Evolutionary conservation across 768 basidiomycete genomes (phyloP), one percentile per base, ranked within the genome.

Genomic region (Sporobolomyces pararoseus): DNA sequence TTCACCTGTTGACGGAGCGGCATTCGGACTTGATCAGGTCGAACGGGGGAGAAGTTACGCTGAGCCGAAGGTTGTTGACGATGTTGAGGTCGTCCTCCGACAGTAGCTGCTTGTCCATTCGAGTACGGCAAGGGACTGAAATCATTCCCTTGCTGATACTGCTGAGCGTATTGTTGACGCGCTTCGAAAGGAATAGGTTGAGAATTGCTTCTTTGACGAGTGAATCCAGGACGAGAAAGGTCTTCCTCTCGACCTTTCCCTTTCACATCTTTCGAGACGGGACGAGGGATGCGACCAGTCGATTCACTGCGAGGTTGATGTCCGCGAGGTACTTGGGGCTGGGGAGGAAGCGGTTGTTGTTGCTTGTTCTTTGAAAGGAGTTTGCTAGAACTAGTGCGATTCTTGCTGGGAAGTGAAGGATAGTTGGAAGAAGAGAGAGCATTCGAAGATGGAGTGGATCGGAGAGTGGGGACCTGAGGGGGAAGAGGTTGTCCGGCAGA

Each of bases 11-110:
- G 62, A 44, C 68, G 63, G 35, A 25, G 32, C 37, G 66, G 72
- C 66, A 73, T 87, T 86, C 59, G 81, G 83, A 66, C 79, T 79
- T 44, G 77, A 72, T 7, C 76, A 77, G 31, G 71, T 77, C 21
- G 79, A 80, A 16, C 78, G 80, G 27, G 66, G 16, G 29, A 23
- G 25, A 35, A 62, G 50, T 32, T 47, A 13, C 66, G n/a, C 32
- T 27, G 52, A 2, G 0, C 3, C 19, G 4, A 42, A 27, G 2
- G 39, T 29, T 29, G 25, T 7, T 52, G 39, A 17, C 23, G 51
- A 32, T 60, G 17, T 60, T 31, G 39, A 44, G 42, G 42, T 16
- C 21, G 31, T 3, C 31, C 51, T 44, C 49, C 54, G 29, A 37
- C 27, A 46, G 46, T 63, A 29, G 59, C 46, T 3, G 54, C 35